Percentiles rank a stretch among this genome's conserved stretches.
phyloP scores from a whole-genome alignment of 768 basidiomycete species.

The Mrakia frigida region DNA sequence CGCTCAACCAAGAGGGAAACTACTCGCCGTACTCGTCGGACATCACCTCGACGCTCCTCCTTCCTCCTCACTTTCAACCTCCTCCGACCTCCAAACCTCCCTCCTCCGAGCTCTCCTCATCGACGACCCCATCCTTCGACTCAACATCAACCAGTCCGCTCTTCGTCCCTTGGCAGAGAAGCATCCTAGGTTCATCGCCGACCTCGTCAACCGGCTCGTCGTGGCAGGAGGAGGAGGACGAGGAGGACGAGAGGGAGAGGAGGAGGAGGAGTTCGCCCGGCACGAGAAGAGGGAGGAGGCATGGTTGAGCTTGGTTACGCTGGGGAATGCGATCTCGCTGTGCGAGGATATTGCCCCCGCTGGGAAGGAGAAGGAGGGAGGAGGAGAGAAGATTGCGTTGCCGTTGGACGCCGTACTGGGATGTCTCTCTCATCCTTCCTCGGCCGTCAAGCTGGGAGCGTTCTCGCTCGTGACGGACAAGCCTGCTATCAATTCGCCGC shows the following conservation, averaged over 20 bases:
- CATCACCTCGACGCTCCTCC: background rate
- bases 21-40: background rate
- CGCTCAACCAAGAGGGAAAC: constrained; percentile 7
- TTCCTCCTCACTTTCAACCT: background rate
- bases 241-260: background rate
- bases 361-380: background rate
- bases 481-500: constrained; percentile 6
- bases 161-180: constrained; percentile 12
- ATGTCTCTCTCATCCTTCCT: constrained; percentile 19
- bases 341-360: background rate
- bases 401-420: background rate
- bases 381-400: background rate
- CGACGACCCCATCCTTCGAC: background rate
- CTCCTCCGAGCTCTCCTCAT: background rate
- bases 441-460: constrained; percentile 22
- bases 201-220: background rate
- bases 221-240: background rate
- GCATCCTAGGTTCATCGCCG: background rate
- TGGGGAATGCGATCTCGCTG: background rate
- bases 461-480: constrained; percentile 26
- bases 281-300: constrained; percentile 9
- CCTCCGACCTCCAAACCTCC: background rate
- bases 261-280: background rate
- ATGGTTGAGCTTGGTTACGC: constrained; percentile 15
- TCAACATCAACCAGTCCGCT: constrained; percentile 13